Conservation (phyloP, 1,139 yeast genomes). For the Geotrichum candidum region DNA sequence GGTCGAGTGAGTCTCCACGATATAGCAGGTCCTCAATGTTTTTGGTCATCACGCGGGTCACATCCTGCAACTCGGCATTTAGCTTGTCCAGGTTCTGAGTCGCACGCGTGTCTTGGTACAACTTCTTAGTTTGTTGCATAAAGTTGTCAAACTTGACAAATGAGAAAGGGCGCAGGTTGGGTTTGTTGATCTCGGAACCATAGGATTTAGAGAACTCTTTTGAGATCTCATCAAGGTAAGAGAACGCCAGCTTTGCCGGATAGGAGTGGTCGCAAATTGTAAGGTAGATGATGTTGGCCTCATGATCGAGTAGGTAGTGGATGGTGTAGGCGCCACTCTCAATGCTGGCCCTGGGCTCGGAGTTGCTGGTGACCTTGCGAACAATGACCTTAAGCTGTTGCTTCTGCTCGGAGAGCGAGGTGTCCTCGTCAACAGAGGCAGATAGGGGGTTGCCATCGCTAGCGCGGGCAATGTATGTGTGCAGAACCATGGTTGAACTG, state of each 20-base stretch:
- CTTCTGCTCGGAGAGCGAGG: slow-evolving; percentile 63
- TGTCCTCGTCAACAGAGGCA: slow-evolving; percentile 86
- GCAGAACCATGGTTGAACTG: slow-evolving; percentile 24
- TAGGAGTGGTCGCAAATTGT: slow-evolving; percentile 72
- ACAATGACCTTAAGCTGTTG: slow-evolving; percentile 76
- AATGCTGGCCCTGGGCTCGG: slow-evolving; percentile 81
- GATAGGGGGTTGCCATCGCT: slow-evolving; percentile 66
- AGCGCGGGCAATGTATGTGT: slow-evolving; percentile 29
- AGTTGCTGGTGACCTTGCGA: slow-evolving; percentile 67
- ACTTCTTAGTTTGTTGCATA: slow-evolving; percentile 77
- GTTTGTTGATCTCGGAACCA: slow-evolving; percentile 50
- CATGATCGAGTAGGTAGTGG: slow-evolving; percentile 62
- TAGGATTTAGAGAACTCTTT: slow-evolving; percentile 77
- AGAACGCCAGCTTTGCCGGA: slow-evolving; percentile 84
- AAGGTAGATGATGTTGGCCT: slow-evolving; percentile 54
- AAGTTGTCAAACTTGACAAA: slow-evolving; percentile 80
- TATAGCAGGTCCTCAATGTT: slow-evolving; percentile 90
- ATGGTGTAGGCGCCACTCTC: slow-evolving; percentile 72
- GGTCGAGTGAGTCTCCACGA: slow-evolving; percentile 90
- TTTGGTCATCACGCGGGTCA: slow-evolving; percentile 90
- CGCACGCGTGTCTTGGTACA: slow-evolving; percentile 87
- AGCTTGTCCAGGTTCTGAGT: slow-evolving; percentile 80
- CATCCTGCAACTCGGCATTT: slow-evolving; percentile 85
- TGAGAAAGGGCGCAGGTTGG: slow-evolving; percentile 76
- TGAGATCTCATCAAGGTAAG: slow-evolving; percentile 75